Base-by-base conservation (phyloP, 2,329 filamentous ascomycete genomes). In the Zarea fungicola region DNA sequence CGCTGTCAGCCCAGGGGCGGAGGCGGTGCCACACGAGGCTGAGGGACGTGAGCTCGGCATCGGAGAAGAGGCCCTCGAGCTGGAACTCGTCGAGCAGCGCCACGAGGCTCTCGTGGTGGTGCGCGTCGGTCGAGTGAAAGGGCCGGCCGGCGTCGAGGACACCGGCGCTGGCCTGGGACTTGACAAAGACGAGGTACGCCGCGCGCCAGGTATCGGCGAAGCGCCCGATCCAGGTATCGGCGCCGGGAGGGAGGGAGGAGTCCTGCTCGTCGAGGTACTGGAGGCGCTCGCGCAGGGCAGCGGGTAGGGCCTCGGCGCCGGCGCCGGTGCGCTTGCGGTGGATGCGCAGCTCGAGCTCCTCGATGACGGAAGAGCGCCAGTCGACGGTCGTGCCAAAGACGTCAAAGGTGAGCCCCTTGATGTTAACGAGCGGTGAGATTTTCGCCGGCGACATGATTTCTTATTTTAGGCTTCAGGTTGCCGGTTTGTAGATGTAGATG, bases 351-450 rank as follows among this genome's bases (percentile, higher is more conserved):
- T 67, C 62, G 41, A 93, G 75, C 47, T 80, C 78, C 8, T 74
- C 68, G 13, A 75, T 78, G 18, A 93, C 80, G 2, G 81, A 80
- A 32, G 72, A 72, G 49, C 87, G 83, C 87, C 87, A 92, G 70
- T 92, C 77, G 39, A 93, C 87, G 54, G 84, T 81, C 1, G 89
- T 93, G 56, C 87, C 87, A 64, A 91, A 90, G 58, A 89, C 78
- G 67, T 90, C 86, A 60, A 89, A 89, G 47, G 83, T 74, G 28
- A 90, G 70, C 7, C 78, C 85, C 55, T 81, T 80, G 54, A 79
- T 58, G 23, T 59, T 52, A 21, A 55, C 41, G 13, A 68, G 56
- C 2, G 62, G 60, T 0, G 60, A 58, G 2, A 55, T 19, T 21
- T 52, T 45, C 32, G 52, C 52, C 8, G 62, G 59, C 3, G 61